Evolutionary conservation across 768 basidiomycete genomes (phyloP), one percentile per base, ranked within the genome.

Genomic region (Leccinum arenicola): DNA sequence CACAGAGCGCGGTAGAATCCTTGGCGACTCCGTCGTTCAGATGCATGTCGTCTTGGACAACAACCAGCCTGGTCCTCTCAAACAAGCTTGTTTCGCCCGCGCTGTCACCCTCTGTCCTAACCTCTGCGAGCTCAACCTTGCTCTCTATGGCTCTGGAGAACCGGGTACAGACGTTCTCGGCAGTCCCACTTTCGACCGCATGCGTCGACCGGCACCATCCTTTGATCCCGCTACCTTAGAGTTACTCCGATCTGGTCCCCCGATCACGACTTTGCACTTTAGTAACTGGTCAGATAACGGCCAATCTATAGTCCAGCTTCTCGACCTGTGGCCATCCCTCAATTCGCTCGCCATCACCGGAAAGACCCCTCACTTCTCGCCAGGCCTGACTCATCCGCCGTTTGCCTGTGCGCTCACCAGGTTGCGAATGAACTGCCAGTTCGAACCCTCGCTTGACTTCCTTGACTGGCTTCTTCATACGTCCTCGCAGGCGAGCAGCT

Each of bases 281-380:
- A 82, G 79, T 68, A 90, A 91, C 67, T 89, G 86, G 87, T 85
- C 88, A 11, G 81, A 85, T 61, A 84, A 87, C 66, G 72, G 78
- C 52, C 72, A 81, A 43, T 74, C 80, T 15, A 73, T 89, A 54
- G 73, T 78, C 50, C 85, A 87, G 70, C 80, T 91, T 43, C 81
- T 90, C 61, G 79, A 82, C 54, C 74, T 85, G 56, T 89, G 85
- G 82, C 79, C 86, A 2, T 75, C 79, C 15, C 73, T 91, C 56
- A 75, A 74, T 55, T 78, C 80, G 21, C 80, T 91, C 35, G 76
- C 80, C 53, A 77, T 87, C 45, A 79, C 81, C 58, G 88, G 87
- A 33, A 82, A 81, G n/a, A 74, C 74, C 0, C 85, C 87, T 8
- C 78, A 79, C 53, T 75, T 80, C 33, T 74, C 79, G 25, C 73